phyloP scores from a whole-genome alignment of 2,329 filamentous ascomycete genomes.

The Xylaria sp. region DNA sequence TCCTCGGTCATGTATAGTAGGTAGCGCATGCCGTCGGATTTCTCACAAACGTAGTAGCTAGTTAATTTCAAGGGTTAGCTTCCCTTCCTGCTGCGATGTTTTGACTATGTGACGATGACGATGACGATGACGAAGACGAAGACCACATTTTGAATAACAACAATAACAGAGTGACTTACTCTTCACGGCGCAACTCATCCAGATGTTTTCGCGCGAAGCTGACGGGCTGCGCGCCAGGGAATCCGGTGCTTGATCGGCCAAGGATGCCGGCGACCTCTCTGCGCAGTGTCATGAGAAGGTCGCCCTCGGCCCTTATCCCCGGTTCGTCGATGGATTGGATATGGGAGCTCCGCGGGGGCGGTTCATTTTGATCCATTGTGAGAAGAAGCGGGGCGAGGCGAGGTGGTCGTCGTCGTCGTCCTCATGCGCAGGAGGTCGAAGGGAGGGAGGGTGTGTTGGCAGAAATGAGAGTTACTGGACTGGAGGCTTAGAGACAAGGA shows the following conservation, averaged over 20 bases:
- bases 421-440: not conserved
- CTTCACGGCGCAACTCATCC: conserved; percentile 80
- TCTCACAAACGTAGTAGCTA: conserved; percentile 97
- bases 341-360: conserved; percentile 38
- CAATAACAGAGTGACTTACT: conserved; percentile 61
- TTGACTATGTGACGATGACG: not conserved
- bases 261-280: conserved; percentile 80
- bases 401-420: not conserved
- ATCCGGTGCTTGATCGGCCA: conserved; percentile 72
- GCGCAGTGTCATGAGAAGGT: conserved; percentile 71
- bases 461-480: not conserved
- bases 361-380: conserved; percentile 35
- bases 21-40: conserved; percentile 95
- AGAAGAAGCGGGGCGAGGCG: not conserved
- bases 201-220: conserved; percentile 87
- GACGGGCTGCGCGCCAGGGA: conserved; percentile 94
- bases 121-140: not conserved
- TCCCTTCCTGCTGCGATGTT: not conserved
- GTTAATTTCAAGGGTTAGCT: conserved; percentile 16
- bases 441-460: not conserved
- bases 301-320: conserved; percentile 72
- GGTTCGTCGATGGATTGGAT: conserved; percentile 68
- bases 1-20: conserved; percentile 87
- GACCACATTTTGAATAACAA: not conserved
- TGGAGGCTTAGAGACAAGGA: not conserved